A percentile compares a stretch with the other conserved stretches of the same genome.
Conservation (phyloP, 176 grass and related monocot species). For the sorghum (Sorghum bicolor) region DNA sequence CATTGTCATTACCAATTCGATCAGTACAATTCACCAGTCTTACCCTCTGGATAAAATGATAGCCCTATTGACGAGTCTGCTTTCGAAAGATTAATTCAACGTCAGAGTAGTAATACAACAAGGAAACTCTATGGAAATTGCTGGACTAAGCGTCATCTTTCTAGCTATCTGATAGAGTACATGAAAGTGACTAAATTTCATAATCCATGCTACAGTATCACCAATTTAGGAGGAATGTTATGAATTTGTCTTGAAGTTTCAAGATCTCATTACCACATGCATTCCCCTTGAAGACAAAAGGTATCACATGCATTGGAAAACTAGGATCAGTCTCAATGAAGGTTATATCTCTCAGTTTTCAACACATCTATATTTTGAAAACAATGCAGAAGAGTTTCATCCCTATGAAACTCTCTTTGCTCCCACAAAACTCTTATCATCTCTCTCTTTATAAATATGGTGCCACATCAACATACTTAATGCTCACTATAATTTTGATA, state of each 20-base stretch:
- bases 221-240: background rate
- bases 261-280: background rate
- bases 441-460: no score
- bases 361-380: no score
- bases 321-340: no score
- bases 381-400: no score
- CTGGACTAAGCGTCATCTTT: background rate
- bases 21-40: background rate
- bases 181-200: background rate
- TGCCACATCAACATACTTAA: no score
- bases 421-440: no score
- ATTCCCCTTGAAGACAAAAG: background rate
- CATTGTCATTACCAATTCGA: background rate
- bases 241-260: conserved; percentile 1
- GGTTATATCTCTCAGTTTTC: no score
- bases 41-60: background rate
- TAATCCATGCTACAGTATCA: no score
- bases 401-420: no score
- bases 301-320: background rate
- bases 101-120: background rate
- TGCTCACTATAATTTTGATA: no score
- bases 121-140: conserved; percentile 7
- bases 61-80: background rate
- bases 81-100: background rate
- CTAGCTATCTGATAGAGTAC: background rate